Evolutionary conservation across 2,329 filamentous ascomycete species (phyloP).

Genomic region (Fusarium zealandicum): DNA sequence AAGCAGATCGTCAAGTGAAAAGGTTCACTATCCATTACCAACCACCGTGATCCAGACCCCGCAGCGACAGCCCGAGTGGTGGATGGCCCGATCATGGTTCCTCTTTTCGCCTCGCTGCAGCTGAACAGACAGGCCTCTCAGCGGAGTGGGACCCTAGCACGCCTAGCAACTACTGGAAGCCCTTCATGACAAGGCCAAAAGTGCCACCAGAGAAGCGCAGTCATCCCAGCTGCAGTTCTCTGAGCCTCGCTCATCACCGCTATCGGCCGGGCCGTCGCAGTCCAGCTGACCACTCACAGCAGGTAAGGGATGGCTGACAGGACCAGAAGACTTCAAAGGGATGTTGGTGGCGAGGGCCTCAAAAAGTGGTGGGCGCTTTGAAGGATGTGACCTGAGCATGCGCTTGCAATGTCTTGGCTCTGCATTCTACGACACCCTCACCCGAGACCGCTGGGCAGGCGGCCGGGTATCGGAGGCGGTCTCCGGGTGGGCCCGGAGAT

Average conservation of each 20-base stretch:
- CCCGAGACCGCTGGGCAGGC: slow-evolving; percentile 28
- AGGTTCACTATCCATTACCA: slow-evolving; percentile 20
- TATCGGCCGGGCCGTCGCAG: slow-evolving; percentile 11
- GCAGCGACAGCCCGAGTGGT: slow-evolving; percentile 24
- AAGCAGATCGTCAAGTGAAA: slow-evolving; percentile 17
- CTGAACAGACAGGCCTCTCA: slow-evolving; percentile 19
- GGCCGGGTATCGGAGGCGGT: slow-evolving; percentile 10
- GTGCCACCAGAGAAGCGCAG: background rate
- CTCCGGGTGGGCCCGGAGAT: slow-evolving; percentile 26
- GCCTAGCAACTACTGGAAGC: slow-evolving; percentile 2
- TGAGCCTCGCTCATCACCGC: background rate
- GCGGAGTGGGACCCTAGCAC: slow-evolving; percentile 15
- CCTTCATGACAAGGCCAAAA: slow-evolving; percentile 22
- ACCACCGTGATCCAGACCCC: slow-evolving; percentile 17
- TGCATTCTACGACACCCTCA: background rate
- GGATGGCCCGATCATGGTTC: slow-evolving; percentile 26
- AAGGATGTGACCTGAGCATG: slow-evolving; percentile 17
- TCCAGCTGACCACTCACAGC: slow-evolving; percentile 14
- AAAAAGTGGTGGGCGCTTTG: slow-evolving; percentile 26
- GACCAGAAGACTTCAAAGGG: slow-evolving; percentile 12
- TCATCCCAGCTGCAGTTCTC: background rate
- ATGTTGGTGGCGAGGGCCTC: slow-evolving; percentile 32
- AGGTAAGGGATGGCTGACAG: slow-evolving; percentile 13
- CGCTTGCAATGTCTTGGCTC: slow-evolving; percentile 32
- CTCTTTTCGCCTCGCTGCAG: slow-evolving; percentile 19